Percentiles rank a stretch among this genome's conserved stretches.
These are phyloP conservation scores for Fusarium mangiferae DNA, from an alignment of 2,329 filamentous ascomycete species.

Conservation along the genomic window DNA sequence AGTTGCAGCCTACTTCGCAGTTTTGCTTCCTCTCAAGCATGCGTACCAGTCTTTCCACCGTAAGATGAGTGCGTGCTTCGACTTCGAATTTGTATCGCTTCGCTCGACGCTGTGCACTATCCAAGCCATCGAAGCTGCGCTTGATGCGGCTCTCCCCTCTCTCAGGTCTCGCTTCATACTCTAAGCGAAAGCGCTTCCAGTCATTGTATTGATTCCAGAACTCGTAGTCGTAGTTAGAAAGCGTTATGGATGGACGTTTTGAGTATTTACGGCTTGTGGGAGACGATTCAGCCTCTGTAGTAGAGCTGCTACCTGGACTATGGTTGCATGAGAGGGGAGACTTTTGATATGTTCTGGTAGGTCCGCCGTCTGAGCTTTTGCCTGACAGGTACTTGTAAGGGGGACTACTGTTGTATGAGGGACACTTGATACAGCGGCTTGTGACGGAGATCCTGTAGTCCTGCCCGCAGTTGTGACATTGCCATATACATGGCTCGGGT, in stretches of 20 bases:
- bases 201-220: conserved; percentile 45
- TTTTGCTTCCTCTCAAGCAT: conserved; percentile 17
- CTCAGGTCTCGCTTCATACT: neutral
- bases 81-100: neutral
- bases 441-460: conserved; percentile 38
- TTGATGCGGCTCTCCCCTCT: conserved; percentile 8
- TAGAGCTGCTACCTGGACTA: neutral
- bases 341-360: neutral
- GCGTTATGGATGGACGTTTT: neutral
- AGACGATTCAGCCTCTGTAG: neutral
- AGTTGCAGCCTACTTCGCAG: conserved; percentile 41
- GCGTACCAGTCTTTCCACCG: neutral
- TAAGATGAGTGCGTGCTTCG: neutral
- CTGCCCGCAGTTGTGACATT: conserved; percentile 46
- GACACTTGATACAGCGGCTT: conserved; percentile 21
- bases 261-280: neutral
- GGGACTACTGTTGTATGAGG: neutral
- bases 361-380: neutral
- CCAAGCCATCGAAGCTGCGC: neutral
- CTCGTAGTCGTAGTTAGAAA: conserved; percentile 44
- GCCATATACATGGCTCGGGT: conserved; percentile 47
- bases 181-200: conserved; percentile 42
- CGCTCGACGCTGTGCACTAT: neutral
- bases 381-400: neutral
- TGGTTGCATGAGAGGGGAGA: neutral